Base-by-base conservation (phyloP, 441 rosid genomes). In the Adansonia madagascariensis region DNA sequence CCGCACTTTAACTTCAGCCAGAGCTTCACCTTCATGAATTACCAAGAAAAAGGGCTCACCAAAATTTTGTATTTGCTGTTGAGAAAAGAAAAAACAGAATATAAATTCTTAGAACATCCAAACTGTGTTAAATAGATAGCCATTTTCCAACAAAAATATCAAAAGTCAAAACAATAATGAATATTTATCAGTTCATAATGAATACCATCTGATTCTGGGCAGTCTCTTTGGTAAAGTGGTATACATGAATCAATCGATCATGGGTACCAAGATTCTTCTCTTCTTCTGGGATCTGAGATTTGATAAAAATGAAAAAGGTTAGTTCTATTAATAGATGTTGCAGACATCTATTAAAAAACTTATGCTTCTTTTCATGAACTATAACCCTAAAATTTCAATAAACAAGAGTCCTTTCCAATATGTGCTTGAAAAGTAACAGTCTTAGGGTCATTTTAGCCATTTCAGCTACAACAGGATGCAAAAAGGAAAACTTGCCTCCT, bases 11-110 rank as follows among this genome's bases (percentile, higher is more conserved):
- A 91, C 87, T 79, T 93, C 98, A 78, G 90, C 89, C 77, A 96
- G 84, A 27, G 91, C 93, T 85, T 96, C 99, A 79, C 93, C 97
- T 75, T 96, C 98, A 81, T 84, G 97, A 82, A 96, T 90, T 73
- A 93, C 98, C 88, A 94, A 84, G 91, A 96, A 92, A 86, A 96
- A 94, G 12, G 99, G 99, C 78, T 96, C 99, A 3, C 99, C 99
- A 74, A 96, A 96, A 80, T 92, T 92, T 72, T 92, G 98, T 35
- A 96, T 90, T 86, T 96, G 98, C 97, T 92, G 89, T 84, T 77
- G 4, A 65, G 76, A 41, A 72, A 46, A 50, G 56, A 67, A 70
- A 74, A 73, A 59, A 74, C 14, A 60, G 6, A 10, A 24, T 6
- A 61, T 61, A 39, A 64, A 84, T 41, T 55, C 67, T 66, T 35